Base-by-base conservation (phyloP, 495 filamentous ascomycete species). In the Penicillium mononematosum region DNA sequence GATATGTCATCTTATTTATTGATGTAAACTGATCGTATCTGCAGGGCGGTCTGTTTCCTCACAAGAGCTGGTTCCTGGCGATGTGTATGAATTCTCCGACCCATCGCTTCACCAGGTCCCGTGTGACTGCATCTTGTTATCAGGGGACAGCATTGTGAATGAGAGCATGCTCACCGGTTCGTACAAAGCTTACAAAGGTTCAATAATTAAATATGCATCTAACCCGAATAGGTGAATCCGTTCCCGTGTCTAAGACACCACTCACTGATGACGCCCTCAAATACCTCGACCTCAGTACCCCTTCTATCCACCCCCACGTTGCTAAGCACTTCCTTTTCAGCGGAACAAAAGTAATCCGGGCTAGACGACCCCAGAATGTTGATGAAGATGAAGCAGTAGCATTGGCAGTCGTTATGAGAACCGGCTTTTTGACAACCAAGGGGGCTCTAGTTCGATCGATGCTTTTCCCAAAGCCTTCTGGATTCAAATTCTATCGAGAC, bases 61-160 rank as follows among this genome's bases (percentile, higher is more conserved):
- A 12, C 81, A 84, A 58, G 92, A 98, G 62, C 80, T 99, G 14
- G 91, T 96, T 25, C 95, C 95, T 44, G 95, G 95, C 14, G 95
- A 99, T 70, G 88, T 99, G 5, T 99, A 96, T 69, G 95, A 99
- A 73, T 84, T 98, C 42, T 96, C 94, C 52, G 95, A 99, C 70
- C 95, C 93, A 14, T 92, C 86, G n/a, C 77, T 99, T 27, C 83
- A 85, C n/a, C 88, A 95, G 63, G 89, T 96, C 63, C 95, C 95
- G 11, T 91, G 91, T 65, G 95, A 99, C 73, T 95, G 92, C 68
- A 78, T 99, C 38, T 76, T 99, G 8, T 75, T 99, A 5, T 89
- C 89, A 52, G 95, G 95, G 24, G 95, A 99, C 70, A 96, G 92
- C 70, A 98, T 99, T 59, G 92, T 99, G 58, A 99, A 99, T 69